Conservation (phyloP, 768 basidiomycete genomes). For the Termitomyces sp. region DNA sequence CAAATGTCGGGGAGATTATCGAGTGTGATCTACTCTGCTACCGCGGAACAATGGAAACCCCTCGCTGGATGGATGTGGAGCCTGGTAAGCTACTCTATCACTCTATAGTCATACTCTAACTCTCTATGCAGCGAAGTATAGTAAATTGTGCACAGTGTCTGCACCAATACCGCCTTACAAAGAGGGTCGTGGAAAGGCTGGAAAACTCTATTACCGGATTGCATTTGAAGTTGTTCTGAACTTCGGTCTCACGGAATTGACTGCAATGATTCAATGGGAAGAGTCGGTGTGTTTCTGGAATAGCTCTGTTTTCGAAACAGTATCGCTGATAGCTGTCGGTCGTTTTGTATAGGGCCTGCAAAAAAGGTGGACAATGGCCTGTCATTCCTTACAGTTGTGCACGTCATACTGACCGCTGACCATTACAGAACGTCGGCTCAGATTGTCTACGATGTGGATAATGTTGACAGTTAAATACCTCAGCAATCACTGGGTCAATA, state of each 20-base stretch:
- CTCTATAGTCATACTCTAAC: neutral
- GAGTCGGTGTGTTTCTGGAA: conserved; percentile 36
- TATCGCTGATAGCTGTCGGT: neutral
- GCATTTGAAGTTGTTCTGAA: conserved; percentile 40
- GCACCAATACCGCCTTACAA: conserved; percentile 13
- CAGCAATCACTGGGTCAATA: neutral
- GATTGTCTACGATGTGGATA: conserved; percentile 13
- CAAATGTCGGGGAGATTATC: conserved; percentile 1
- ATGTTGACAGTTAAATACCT: neutral
- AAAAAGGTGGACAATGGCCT: neutral
- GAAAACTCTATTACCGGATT: conserved; percentile 25
- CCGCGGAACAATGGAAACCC: conserved; percentile 5
- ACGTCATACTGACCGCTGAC: neutral
- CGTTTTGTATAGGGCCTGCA: neutral
- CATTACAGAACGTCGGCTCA: conserved; percentile 8
- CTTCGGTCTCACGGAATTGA: conserved; percentile 53
- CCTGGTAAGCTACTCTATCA: conserved; percentile 10
- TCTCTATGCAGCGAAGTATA: conserved; percentile 15
- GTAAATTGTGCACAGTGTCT: conserved; percentile 16
- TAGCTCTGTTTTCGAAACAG: neutral
- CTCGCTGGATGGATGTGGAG: conserved; percentile 23
- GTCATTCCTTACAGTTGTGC: neutral
- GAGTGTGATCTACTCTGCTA: conserved; percentile 18
- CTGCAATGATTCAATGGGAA: conserved; percentile 48
- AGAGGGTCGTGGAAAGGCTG: neutral